A percentile compares a stretch with the other conserved stretches of the same genome.
phyloP scores from a whole-genome alignment of 2,329 filamentous ascomycete genomes.

The Neodidymelliopsis sp. region DNA sequence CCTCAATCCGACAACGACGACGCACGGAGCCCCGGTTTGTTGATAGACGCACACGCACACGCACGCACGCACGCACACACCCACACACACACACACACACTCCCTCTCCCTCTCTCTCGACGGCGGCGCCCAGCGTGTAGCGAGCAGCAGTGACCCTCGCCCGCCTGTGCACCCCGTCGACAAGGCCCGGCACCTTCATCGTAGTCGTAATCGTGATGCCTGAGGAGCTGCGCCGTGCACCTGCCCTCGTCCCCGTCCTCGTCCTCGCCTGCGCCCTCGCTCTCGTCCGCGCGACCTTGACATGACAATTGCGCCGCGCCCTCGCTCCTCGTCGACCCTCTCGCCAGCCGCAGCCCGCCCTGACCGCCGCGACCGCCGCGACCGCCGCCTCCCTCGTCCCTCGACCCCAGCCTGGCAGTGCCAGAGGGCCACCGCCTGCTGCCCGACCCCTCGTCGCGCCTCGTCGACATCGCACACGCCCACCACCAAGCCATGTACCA shows the following conservation, averaged over 20 bases:
- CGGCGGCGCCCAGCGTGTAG: constrained; percentile 7
- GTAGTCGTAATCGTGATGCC: constrained; percentile 22
- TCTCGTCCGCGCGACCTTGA: too few relatives aligned
- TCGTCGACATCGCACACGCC: constrained; percentile 52
- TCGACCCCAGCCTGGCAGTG: constrained; percentile 34
- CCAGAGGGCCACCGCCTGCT: constrained; percentile 26
- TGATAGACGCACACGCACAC: too few relatives aligned
- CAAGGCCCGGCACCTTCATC: too few relatives aligned
- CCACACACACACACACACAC: not conserved
- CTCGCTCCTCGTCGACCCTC: constrained; percentile 44
- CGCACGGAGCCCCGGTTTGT: constrained; percentile 7
- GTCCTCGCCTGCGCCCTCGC: too few relatives aligned
- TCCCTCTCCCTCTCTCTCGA: not conserved
- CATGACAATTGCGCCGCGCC: constrained; percentile 43
- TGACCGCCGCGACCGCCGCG: constrained; percentile 34
- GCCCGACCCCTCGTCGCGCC: constrained; percentile 45
- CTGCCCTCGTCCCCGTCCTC: constrained; percentile 8
- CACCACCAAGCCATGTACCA: constrained; percentile 46
- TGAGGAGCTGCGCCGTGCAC: constrained; percentile 29
- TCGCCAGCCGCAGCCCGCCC: constrained; percentile 28
- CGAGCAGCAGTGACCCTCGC: constrained; percentile 1
- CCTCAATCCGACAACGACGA: constrained; percentile 6
- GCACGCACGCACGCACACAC: not conserved
- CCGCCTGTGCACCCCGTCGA: too few relatives aligned
- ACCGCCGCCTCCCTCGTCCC: constrained; percentile 38